These are phyloP conservation scores for Bipolaris cookei DNA, from an alignment of 2,329 filamentous ascomycete genomes.

Conservation along the genomic window DNA sequence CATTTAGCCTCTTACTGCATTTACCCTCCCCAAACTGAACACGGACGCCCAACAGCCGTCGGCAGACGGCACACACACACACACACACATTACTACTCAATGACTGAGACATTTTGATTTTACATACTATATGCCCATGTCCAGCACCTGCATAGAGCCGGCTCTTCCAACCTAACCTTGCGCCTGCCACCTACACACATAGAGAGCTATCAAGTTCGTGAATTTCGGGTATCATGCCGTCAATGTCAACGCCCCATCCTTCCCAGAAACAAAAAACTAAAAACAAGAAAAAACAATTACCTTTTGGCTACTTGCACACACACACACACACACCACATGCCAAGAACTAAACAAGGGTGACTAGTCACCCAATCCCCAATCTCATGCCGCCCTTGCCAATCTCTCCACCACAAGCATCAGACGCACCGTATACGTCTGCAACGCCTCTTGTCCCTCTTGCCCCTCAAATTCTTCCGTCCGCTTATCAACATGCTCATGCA, in stretches of 20 bases:
- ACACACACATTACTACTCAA: neutral
- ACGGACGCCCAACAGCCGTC: neutral
- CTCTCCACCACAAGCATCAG: conserved; percentile 60
- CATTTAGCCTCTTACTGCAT: conserved; percentile 22
- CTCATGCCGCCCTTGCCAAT: conserved; percentile 42
- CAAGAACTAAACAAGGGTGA: too few relatives aligned
- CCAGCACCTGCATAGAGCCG: neutral
- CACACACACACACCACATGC: too few relatives aligned
- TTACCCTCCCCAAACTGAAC: neutral
- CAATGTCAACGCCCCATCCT: neutral
- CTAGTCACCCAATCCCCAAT: neutral
- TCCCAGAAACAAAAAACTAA: too few relatives aligned
- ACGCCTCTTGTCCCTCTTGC: conserved; percentile 55
- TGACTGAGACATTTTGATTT: neutral
- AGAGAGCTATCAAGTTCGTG: neutral
- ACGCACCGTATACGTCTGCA: conserved; percentile 60
- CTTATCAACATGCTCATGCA: conserved; percentile 65
- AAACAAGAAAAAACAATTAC: too few relatives aligned
- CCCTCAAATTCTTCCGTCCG: conserved; percentile 54
- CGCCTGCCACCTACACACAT: neutral
- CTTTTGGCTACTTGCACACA: too few relatives aligned
- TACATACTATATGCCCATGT: conserved; percentile 6
- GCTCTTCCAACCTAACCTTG: neutral
- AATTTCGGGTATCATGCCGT: conserved; percentile 11
- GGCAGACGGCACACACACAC: neutral